phyloP scores from a whole-genome alignment of 2,329 filamentous ascomycete genomes.

The Acrocalymma vagum region DNA sequence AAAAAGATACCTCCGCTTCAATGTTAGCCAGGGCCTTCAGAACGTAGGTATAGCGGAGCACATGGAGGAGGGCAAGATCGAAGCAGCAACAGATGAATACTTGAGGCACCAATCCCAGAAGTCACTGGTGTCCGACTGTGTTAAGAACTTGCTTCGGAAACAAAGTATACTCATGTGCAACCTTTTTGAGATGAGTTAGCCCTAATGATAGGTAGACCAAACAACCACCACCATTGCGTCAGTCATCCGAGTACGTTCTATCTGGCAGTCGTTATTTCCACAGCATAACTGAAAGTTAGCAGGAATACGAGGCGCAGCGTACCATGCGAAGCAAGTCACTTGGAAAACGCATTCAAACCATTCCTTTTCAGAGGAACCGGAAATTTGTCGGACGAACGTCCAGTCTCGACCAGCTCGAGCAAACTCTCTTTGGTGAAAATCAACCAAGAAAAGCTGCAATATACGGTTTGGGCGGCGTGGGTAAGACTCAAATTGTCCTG shows the following conservation, averaged over 20 bases:
- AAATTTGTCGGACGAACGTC: conserved; percentile 4
- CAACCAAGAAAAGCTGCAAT: conserved; percentile 24
- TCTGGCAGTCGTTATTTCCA: too few relatives aligned
- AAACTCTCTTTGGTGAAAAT: conserved; percentile 14
- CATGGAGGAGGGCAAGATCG: conserved; percentile 12
- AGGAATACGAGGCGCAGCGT: too few relatives aligned
- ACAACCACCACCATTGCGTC: too few relatives aligned
- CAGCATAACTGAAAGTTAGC: too few relatives aligned
- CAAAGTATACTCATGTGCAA: too few relatives aligned
- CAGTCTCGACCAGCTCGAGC: conserved; percentile 22
- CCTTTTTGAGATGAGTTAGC: too few relatives aligned
- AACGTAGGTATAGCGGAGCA: conserved; percentile 24
- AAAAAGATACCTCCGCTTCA: conserved; percentile 43
- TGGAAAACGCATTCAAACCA: too few relatives aligned
- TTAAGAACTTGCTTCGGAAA: conserved; percentile 15
- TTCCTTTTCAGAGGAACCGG: conserved; percentile 5
- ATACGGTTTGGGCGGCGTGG: conserved; percentile 13
- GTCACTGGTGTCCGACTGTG: conserved; percentile 14
- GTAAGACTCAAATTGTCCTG: conserved; percentile 35
- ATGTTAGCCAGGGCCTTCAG: conserved; percentile 42
- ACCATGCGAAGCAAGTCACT: too few relatives aligned
- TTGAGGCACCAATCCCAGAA: conserved; percentile 6
- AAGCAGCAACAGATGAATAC: conserved; percentile 10
- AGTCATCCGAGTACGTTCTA: too few relatives aligned
- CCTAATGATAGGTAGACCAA: too few relatives aligned